Base-by-base conservation (phyloP, 768 basidiomycete genomes). In the Xerocomus brunneocitrinus region DNA sequence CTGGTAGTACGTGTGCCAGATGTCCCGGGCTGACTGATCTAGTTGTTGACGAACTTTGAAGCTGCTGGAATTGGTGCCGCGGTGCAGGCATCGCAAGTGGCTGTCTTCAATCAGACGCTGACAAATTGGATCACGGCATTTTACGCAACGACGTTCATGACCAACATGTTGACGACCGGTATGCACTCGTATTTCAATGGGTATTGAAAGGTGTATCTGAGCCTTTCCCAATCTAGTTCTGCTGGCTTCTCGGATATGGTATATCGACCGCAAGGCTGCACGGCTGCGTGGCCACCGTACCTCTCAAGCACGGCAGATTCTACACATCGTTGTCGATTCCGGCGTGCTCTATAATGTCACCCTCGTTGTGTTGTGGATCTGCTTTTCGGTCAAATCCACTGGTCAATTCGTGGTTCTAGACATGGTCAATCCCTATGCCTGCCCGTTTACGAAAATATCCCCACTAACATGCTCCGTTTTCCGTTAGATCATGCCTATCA, bases 271-370 rank as follows among this genome's bases (percentile, higher is more conserved):
- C 9, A 54, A 53, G 22, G 56, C 62, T 8, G 52, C 60, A 10
- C 50, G 55, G 27, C 59, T 71, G 3, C 40, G 28, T 27, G 32
- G 50, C n/a, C 25, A 25, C 2, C 40, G 10, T 14, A 16, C 16
- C 4, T 38, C 55, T 4, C 55, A 43, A 19, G 28, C 52, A 41
- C 55, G 42, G 14, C 46, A 51, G 1, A 43, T 44, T 9, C 47
- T 73, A 13, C 55, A 60, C 12, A 60, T 70, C 19, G 55, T 71
- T 40, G 56, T 73, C 43, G 73, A 74, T 54, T 65, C 70, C 27
- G 73, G 68, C 12, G 63, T 65, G 4, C 56, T 74, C 8, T 74
- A 74, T 53, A 70, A 69, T 1, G n/a, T 68, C 50, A 64, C 71
- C 2, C 64, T 72, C 51, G 52, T 68, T 30, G 65, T 64, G 22